A percentile compares a stretch with the other conserved stretches of the same genome.
Evolutionary conservation across 202 grass and related monocot genomes (phyloP).

Genomic region (Hordeum pubiflorum): DNA sequence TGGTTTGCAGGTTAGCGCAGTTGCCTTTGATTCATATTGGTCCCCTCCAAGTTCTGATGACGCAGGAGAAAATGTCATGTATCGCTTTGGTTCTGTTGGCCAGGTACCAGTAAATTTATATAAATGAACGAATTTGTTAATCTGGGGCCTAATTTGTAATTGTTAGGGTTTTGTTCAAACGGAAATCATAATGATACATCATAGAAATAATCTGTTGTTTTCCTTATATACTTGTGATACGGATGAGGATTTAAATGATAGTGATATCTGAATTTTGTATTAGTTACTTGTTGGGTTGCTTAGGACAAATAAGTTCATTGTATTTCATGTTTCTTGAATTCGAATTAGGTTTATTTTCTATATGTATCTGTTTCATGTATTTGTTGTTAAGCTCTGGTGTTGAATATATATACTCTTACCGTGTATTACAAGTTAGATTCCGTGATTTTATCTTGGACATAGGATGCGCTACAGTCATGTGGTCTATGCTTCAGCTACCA

Average conservation of each 20-base stretch:
- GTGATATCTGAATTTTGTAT: neutral
- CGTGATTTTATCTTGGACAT: constrained; percentile 7
- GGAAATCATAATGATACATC: neutral
- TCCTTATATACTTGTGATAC: neutral
- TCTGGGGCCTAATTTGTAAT: neutral
- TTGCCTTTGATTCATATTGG: constrained; percentile 93
- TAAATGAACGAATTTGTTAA: neutral
- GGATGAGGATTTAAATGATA: neutral
- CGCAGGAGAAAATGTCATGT: constrained; percentile 69
- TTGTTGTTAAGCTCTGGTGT: neutral
- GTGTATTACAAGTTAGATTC: constrained; percentile 13
- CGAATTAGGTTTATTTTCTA: neutral
- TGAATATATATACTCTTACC: neutral
- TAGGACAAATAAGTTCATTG: neutral
- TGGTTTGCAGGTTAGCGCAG: constrained; percentile 75
- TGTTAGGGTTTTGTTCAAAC: neutral
- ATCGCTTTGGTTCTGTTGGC: constrained; percentile 89
- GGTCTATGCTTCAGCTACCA: constrained; percentile 3
- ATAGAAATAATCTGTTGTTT: neutral
- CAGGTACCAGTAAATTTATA: constrained; percentile 53
- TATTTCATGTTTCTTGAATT: neutral
- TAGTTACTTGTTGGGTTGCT: neutral
- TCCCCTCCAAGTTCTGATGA: constrained; percentile 74
- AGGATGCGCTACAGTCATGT: neutral
- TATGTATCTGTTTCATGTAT: neutral